Base-by-base conservation (phyloP, 192 early-diverging fungal species). In the Dissophora globulifera region DNA sequence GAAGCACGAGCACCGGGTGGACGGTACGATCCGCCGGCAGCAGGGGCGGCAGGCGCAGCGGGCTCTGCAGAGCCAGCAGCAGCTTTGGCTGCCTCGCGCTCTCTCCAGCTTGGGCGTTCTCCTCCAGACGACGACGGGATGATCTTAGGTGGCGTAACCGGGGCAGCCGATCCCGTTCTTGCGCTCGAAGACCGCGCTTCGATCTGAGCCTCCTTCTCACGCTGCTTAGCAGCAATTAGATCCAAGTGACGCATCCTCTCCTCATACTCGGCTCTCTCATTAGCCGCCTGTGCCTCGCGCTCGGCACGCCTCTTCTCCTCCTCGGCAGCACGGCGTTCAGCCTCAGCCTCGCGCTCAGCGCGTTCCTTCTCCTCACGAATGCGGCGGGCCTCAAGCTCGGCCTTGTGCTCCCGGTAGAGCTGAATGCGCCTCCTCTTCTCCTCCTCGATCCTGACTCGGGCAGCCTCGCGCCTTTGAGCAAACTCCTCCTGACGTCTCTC, bases 351-450 rank as follows among this genome's bases (percentile, higher is more conserved):
- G 32, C 50, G 69, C 52, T 85, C 81, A 40, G 43, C 42, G 19
- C 32, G 43, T 35, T 71, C 69, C 53, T 62, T 82, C 50, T 82
- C 84, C 71, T 84, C 84, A 22, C 62, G 69, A 51, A 72, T 59
- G 35, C 52, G 58, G 31, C 53, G 52, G 38, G 50, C 70, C 27
- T 75, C 67, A 51, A 87, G 80, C 62, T 86, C 85, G 19, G 81
- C 84, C 79, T 80, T 83, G 35, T 67, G 78, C 50, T 83, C 81
- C 58, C 82, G 79, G 71, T 84, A 83, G 51, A 88, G 68, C 45
- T 86, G 85, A 51, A 92, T 86, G 47, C 94, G 85, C 23, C 83
- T 79, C 43, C 84, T 82, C 83, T 95, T 94, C 43, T 90, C 94
- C 41, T 86, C 85, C 53, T 79, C 87, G 70, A 95, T 89, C 64